Evolutionary conservation across 345 rosid species (phyloP), one percentile per base, ranked within the genome.

Genomic region (Turritis glabra): DNA sequence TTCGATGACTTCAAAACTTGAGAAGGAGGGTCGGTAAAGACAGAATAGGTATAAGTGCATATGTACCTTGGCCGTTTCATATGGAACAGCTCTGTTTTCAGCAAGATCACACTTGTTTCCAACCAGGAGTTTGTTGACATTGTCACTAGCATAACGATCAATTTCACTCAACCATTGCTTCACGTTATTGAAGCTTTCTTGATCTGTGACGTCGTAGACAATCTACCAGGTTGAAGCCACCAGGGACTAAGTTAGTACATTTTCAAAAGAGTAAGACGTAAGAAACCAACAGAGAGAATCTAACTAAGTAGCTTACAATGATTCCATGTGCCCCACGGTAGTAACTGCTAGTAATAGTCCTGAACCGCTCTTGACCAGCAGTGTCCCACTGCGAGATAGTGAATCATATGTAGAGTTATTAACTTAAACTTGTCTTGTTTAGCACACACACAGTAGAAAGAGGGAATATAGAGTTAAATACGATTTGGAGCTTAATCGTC

Each of bases 291-390:
- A 26, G 59, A 52, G 59, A 53, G 52, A 55, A 5, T 13, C 41
- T 58, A 47, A 30, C 17, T 33, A 33, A 33, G 55, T 27, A 67
- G 73, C 87, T 71, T 79, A 90, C 97, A 32, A 93, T 93, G 74
- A 93, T 90, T 73, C 97, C 98, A 83, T 93, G 98, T 5, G 97
- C 97, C 75, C 98, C 98, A 55, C 97, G 96, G 71, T 93, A 93
- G 85, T 90, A 93, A 81, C 98, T 93, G 77, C 98, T 93, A 38
- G 98, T 90, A 72, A 90, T 93, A 23, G 98, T 93, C 84, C 98
- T 88, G 75, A 90, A 93, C 21, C 98, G 84, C 79, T 93, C 98
- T 84, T 93, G 97, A 21, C 98, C 98, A 64, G 98, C 97, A 55
- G 98, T 93, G 80, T 93, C 98, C 98, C 98, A 93, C 98, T 93